Evolutionary conservation across 2,329 filamentous ascomycete genomes (phyloP), one percentile per base, ranked within the genome.

Genomic region (Colletotrichum chlorophyti): DNA sequence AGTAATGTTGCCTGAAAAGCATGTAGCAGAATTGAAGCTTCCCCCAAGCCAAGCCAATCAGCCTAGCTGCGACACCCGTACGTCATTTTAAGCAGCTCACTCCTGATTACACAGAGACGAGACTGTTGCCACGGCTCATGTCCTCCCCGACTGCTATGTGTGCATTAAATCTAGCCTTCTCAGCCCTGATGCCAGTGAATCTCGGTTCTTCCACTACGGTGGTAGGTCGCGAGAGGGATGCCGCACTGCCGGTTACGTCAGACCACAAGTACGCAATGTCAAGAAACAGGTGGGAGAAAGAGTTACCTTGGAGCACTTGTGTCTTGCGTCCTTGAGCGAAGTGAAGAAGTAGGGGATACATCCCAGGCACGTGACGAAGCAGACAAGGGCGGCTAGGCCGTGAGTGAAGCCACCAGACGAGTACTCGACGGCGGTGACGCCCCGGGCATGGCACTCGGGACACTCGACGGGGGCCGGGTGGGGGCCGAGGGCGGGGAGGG

Each of bases 201-300:
- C 40, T 66, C 65, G 11, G 65, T 66, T 23, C 64, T 58, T 21
- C 65, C 65, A 23, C 65, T 66, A 7, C 65, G 64, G 31, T 67
- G 65, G 38, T 66, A 67, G n/a, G 62, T 63, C 5, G 65, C 65
- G 11, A 67, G 62, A 21, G 63, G 58, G n/a, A 65, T 60, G 2
- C 62, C 60, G 29, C 65, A 66, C 64, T 66, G 19, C 15, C 14
- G n/a, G 6, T 23, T 6, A 17, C 37, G 57, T 65, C 48, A 65
- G 53, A 34, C 3, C 15, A 15, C 8, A 12, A 7, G 14, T n/a
- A n/a, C n/a, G n/a, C n/a, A n/a, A n/a, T n/a, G n/a, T n/a, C n/a
- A n/a, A n/a, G n/a, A n/a, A n/a, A n/a, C n/a, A n/a, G n/a, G n/a
- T n/a, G n/a, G 17, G 23, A 5, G 14, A 8, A 2, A 14, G 31